Percentiles rank a stretch among this genome's conserved stretches.
These are phyloP conservation scores for Coemansia sp. DNA, from an alignment of 192 early-diverging fungal species.

Conservation along the genomic window DNA sequence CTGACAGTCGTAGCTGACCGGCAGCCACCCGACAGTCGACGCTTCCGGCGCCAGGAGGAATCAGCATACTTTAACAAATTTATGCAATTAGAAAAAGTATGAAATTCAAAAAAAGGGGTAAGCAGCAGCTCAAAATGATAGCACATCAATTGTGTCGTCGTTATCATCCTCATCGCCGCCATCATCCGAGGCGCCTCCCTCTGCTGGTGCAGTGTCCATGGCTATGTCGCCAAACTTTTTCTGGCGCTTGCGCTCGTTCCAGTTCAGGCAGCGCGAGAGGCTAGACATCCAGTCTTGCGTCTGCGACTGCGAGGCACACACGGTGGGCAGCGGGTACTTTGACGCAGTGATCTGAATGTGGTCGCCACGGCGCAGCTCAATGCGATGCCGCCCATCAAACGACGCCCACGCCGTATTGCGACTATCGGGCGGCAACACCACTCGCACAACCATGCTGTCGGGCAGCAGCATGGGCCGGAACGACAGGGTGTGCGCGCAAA, in stretches of 20 bases:
- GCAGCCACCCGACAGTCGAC: slow-evolving; percentile 42
- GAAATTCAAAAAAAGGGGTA: background rate
- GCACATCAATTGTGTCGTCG: slow-evolving; percentile 9
- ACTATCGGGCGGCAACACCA: slow-evolving; percentile 79
- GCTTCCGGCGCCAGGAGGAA: slow-evolving; percentile 31
- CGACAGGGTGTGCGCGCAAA: slow-evolving; percentile 90
- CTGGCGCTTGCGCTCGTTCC: slow-evolving; percentile 92
- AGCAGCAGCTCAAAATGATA: background rate
- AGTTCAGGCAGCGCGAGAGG: slow-evolving; percentile 79
- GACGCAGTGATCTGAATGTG: slow-evolving; percentile 84
- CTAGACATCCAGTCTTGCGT: slow-evolving; percentile 89
- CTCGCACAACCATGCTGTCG: slow-evolving; percentile 83
- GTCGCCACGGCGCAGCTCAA: slow-evolving; percentile 84
- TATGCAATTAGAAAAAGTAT: background rate
- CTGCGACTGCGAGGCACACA: slow-evolving; percentile 69
- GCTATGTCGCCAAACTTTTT: slow-evolving; percentile 68
- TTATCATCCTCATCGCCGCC: slow-evolving; percentile 17
- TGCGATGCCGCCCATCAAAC: slow-evolving; percentile 92
- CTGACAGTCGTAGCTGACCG: slow-evolving; percentile 24
- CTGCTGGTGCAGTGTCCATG: background rate
- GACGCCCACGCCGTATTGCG: slow-evolving; percentile 89
- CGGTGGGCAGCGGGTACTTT: slow-evolving; percentile 83
- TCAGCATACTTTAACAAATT: slow-evolving; percentile 17
- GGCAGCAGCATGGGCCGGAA: slow-evolving; percentile 97
- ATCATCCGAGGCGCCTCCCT: slow-evolving; percentile 3